phyloP scores from a whole-genome alignment of 164 flowering plant species.

The Akebia trifoliata region DNA sequence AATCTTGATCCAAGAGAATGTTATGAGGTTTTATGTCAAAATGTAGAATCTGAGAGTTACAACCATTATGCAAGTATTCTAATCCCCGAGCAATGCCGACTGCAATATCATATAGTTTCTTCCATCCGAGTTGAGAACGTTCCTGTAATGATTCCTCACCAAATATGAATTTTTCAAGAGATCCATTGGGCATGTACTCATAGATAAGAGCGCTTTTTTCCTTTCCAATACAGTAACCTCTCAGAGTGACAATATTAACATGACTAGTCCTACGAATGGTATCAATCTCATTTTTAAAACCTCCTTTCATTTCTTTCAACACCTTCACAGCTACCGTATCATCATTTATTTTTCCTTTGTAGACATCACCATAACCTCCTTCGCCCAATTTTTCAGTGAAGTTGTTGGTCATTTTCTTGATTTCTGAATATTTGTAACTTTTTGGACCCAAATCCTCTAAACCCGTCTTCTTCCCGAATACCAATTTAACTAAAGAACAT shows the following conservation, averaged over 20 bases:
- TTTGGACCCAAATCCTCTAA: no score
- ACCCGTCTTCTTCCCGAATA: no score
- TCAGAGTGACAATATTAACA: slow-evolving; percentile 28
- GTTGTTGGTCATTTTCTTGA: slow-evolving; percentile 31
- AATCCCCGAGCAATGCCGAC: slow-evolving; percentile 35
- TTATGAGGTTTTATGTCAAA: slow-evolving; percentile 47
- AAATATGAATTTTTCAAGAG: slow-evolving; percentile 34
- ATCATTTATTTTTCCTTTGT: slow-evolving; percentile 30
- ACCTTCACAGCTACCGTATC: slow-evolving; percentile 36
- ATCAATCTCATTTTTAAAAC: slow-evolving; percentile 27
- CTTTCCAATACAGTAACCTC: slow-evolving; percentile 30
- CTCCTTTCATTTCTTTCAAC: slow-evolving; percentile 24
- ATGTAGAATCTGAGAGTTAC: slow-evolving; percentile 32
- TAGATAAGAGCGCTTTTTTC: slow-evolving; percentile 29
- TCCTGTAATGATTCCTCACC: not conserved
- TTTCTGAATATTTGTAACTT: slow-evolving; percentile 25
- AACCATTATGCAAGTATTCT: slow-evolving; percentile 41
- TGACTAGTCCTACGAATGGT: slow-evolving; percentile 32
- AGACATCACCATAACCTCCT: slow-evolving; percentile 48
- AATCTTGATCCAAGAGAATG: slow-evolving; percentile 31
- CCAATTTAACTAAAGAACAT: no score
- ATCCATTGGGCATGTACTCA: slow-evolving; percentile 38
- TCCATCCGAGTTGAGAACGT: slow-evolving; percentile 20
- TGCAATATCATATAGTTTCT: slow-evolving; percentile 21
- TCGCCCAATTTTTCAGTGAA: slow-evolving; percentile 31